These are phyloP conservation scores for Botryotinia globosa DNA, from an alignment of 2,329 filamentous ascomycete genomes.

Conservation along the genomic window DNA sequence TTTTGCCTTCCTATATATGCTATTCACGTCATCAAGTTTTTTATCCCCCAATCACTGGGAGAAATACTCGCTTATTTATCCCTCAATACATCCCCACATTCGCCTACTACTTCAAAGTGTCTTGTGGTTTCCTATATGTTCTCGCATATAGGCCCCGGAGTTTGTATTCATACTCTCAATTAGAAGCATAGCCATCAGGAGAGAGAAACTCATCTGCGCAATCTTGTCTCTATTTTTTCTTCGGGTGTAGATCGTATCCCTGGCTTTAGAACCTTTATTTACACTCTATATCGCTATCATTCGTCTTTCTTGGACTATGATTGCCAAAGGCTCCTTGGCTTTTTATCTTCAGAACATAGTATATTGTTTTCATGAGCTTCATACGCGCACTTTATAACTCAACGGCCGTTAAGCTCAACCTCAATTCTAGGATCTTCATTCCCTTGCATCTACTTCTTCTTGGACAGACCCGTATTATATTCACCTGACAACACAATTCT, in stretches of 20 bases:
- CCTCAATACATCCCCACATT: background rate
- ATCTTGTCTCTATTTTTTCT: too few species aligned
- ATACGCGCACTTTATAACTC: background rate
- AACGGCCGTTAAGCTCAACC: background rate
- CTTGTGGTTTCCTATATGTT: background rate
- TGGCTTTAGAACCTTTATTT: background rate
- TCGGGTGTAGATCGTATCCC: too few species aligned
- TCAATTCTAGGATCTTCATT: background rate
- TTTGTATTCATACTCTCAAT: too few species aligned
- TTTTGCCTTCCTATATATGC: background rate
- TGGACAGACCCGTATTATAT: background rate
- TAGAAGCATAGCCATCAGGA: too few species aligned
- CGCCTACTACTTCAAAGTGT: fast-evolving
- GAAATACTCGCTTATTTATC: too few species aligned
- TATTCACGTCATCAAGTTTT: background rate
- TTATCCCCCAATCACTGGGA: background rate
- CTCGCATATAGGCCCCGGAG: fast-evolving
- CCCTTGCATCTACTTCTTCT: fast-evolving
- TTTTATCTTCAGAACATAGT: too few species aligned
- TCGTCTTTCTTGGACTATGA: fast-evolving
- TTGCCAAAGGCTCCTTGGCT: background rate
- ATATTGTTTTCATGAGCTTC: background rate
- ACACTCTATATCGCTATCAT: background rate
- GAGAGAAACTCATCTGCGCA: too few species aligned
- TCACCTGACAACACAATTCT: background rate